Evolutionary conservation across 2,329 filamentous ascomycete species (phyloP).

Genomic region (Talaromyces sp.): DNA sequence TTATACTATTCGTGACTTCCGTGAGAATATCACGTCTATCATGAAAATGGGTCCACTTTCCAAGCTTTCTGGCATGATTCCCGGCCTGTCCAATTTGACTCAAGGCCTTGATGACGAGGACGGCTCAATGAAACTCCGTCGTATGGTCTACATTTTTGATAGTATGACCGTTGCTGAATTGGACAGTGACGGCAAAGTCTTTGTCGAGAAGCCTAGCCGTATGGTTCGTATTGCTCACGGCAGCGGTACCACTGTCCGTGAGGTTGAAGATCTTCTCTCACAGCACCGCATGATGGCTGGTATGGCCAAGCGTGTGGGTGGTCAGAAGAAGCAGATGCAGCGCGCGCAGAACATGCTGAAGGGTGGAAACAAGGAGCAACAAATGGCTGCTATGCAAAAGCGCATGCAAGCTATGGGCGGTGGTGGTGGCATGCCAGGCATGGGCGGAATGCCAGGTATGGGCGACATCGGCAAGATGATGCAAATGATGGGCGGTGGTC

Average conservation of each 20-base stretch:
- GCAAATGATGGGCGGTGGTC: constrained; percentile 82
- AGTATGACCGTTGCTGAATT: constrained; percentile 97
- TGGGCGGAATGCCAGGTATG: constrained; percentile 66
- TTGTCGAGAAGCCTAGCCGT: constrained; percentile 86
- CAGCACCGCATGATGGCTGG: constrained; percentile 98
- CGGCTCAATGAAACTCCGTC: constrained; percentile 86
- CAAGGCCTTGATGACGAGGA: constrained; percentile 96
- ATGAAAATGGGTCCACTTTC: constrained; percentile 99
- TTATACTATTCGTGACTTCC: constrained; percentile 90
- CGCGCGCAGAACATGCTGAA: constrained; percentile 88
- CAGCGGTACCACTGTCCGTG: constrained; percentile 84
- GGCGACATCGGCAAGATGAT: constrained; percentile 90
- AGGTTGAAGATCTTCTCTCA: constrained; percentile 95
- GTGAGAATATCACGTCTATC: constrained; percentile 94
- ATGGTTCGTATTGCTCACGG: constrained; percentile 92
- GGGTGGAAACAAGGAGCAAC: constrained; percentile 86
- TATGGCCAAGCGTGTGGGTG: constrained; percentile 99
- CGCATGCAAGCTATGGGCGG: constrained; percentile 83
- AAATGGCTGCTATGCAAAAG: constrained; percentile 97
- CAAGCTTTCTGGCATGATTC: constrained; percentile 99
- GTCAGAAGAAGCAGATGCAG: constrained; percentile 97
- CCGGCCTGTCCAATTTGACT: constrained; percentile 91
- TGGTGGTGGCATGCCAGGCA: constrained; percentile 62
- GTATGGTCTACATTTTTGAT: constrained; percentile 99
- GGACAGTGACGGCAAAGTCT: constrained; percentile 91